Evolutionary conservation across 2,329 filamentous ascomycete species (phyloP), one percentile per base, ranked within the genome.

Genomic region (Coniochaeta sp.): DNA sequence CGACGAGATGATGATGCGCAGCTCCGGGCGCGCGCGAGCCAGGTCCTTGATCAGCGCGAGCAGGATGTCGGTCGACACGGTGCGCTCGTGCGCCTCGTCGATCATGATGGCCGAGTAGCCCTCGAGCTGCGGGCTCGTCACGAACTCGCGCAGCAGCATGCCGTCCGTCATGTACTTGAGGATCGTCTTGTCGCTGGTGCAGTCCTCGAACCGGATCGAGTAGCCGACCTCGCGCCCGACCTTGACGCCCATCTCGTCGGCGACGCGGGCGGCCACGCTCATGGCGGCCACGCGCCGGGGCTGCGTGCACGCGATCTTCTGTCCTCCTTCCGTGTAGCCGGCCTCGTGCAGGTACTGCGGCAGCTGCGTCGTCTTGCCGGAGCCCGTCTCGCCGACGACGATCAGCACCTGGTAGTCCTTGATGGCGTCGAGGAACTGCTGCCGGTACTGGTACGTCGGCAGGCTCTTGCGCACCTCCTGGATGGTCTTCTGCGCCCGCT

Each of bases 91-190:
- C 0, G 95, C 95, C 72, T 99, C 95, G 71, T 99, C 95, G 60
- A 99, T 93, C 88, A 99, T 97, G 63, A 99, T 76, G 14, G 88
- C 90, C 5, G 90, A 90, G 67, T 98, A 98, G 17, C 86, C 86
- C 1, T 86, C 83, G 6, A 98, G 78, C 65, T 93, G 87, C 0
- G 93, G 93, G 68, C 96, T 91, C 0, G 91, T 93, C 76, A 97
- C 85, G 65, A 97, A 89, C 71, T 96, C 91, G 70, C 92, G 83
- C 32, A 98, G 79, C 42, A 98, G 78, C 89, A 98, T 96, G 71
- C 95, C 95, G 69, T 99, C 95, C 0, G 95, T 99, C 89, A 96
- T 93, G 74, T 96, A 98, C 73, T 96, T 96, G 59, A 99, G 76
- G 8, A 93, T 80, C 0, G 95, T 98, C 75, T 96, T 96, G 68